These are phyloP conservation scores for Talaromyces atroroseus DNA, from an alignment of 2,329 filamentous ascomycete species.

Conservation along the genomic window DNA sequence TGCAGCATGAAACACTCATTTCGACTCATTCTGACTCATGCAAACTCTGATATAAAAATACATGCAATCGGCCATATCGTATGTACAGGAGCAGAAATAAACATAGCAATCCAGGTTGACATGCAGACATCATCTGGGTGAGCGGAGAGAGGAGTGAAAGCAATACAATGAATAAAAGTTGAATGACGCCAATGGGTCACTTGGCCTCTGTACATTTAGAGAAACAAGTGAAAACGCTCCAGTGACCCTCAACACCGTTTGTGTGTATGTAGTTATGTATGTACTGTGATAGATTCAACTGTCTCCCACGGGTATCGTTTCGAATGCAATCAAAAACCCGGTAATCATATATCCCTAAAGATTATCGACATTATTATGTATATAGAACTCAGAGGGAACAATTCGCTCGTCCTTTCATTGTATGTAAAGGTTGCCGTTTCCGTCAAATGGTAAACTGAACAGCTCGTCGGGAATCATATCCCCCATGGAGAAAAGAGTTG, in stretches of 20 bases:
- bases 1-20: neutral
- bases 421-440: conserved; percentile 12
- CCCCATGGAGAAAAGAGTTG: conserved; percentile 27
- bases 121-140: neutral
- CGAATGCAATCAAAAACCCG: neutral
- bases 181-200: too few species aligned
- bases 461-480: conserved; percentile 31
- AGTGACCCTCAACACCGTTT: too few species aligned
- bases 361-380: neutral
- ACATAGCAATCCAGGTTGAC: neutral
- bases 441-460: conserved; percentile 17
- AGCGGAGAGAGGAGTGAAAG: neutral
- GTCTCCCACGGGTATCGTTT: too few species aligned
- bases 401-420: neutral
- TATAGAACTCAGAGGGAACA: neutral
- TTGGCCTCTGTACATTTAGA: too few species aligned
- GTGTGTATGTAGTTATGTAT: neutral
- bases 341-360: neutral
- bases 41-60: neutral
- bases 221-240: too few species aligned
- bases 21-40: neutral
- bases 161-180: too few species aligned
- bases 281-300: too few species aligned
- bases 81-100: neutral
- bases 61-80: neutral